Base-by-base conservation (phyloP, 352 stramenopile genomes). In the Porosira glacialis region DNA sequence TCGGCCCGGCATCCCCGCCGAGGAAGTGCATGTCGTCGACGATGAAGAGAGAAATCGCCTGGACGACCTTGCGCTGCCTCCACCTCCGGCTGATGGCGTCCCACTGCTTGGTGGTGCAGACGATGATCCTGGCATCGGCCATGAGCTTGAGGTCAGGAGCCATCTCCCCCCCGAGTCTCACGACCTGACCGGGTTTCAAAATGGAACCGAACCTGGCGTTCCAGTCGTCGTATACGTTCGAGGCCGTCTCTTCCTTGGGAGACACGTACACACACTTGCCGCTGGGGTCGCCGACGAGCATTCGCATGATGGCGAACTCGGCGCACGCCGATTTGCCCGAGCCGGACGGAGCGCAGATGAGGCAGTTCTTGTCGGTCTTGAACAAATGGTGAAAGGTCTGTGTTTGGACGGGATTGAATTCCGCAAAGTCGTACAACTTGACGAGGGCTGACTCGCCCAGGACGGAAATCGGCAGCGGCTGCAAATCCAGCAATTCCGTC, bases 401-500 rank as follows among this genome's bases (percentile, higher is more conserved):
- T 24, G 97, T 99, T 86, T 99, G 97, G 49, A 99, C 98, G 10
- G 96, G 94, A 70, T 99, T 99, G 77, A 99, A 98, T 52, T 94
- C 88, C 26, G 89, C 88, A 53, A 98, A 96, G 21, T 69, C 64
- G 57, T 89, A 93, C 0, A 92, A 60, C 48, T 83, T 81, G 31
- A 84, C 72, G 2, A 91, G 75, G 39, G 81, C 75, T 1, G 92
- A 58, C 55, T 88, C 79, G 31, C 85, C 78, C 17, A 94, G 83
- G 7, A 94, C 94, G 48, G 91, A 92, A 27, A 98, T 92, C 19
- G 92, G 89, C 27, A 99, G 78, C 10, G 97, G 96, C 73, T 98
- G 95, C 31, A 99, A 79, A 81, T 99, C 97, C 27, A 99, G 80
- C 15, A 99, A 73, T 73, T 99, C 96, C 0, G 96, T 98, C 26